These are phyloP conservation scores for Apiospora malaysiana DNA, from an alignment of 2,329 filamentous ascomycete species.

Conservation along the genomic window DNA sequence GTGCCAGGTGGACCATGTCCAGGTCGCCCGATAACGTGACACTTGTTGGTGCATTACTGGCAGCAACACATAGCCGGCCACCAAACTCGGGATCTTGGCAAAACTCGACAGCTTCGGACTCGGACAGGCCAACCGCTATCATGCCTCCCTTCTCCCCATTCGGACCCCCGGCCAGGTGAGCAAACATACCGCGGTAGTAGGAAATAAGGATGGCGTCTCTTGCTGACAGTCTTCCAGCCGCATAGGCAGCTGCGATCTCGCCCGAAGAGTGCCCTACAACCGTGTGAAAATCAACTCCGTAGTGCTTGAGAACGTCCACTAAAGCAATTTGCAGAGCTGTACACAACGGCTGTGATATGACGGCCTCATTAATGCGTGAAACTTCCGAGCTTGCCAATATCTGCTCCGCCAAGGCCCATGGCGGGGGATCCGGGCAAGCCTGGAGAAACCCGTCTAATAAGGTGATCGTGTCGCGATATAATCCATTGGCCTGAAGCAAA, in stretches of 20 bases:
- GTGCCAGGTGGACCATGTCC: constrained; percentile 30
- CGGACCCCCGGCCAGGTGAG: constrained; percentile 31
- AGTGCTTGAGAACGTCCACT: constrained; percentile 40
- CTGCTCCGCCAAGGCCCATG: constrained; percentile 43
- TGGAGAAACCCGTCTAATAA: constrained; percentile 39
- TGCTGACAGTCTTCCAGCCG: constrained; percentile 36
- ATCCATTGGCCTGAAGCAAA: constrained; percentile 35
- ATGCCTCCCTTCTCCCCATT: constrained; percentile 37
- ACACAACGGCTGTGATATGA: constrained; percentile 56
- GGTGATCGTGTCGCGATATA: constrained; percentile 43
- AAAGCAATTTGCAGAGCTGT: constrained; percentile 59
- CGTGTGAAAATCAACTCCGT: constrained; percentile 37
- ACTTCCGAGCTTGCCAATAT: constrained; percentile 36
- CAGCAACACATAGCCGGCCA: constrained; percentile 35
- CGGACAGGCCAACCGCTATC: constrained; percentile 36
- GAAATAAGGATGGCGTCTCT: constrained; percentile 39
- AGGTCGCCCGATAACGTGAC: constrained; percentile 40
- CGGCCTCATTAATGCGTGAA: constrained; percentile 44
- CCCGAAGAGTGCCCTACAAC: constrained; percentile 40
- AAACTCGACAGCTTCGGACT: constrained; percentile 34
- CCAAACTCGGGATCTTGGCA: constrained; percentile 31
- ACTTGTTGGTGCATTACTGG: constrained; percentile 36
- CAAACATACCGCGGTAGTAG: constrained; percentile 38
- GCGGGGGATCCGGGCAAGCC: constrained; percentile 32
- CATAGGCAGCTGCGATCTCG: constrained; percentile 41